These are phyloP conservation scores for Plasmodium knowlesi DNA, from an alignment of 169 alveolate genomes.

Conservation along the genomic window DNA sequence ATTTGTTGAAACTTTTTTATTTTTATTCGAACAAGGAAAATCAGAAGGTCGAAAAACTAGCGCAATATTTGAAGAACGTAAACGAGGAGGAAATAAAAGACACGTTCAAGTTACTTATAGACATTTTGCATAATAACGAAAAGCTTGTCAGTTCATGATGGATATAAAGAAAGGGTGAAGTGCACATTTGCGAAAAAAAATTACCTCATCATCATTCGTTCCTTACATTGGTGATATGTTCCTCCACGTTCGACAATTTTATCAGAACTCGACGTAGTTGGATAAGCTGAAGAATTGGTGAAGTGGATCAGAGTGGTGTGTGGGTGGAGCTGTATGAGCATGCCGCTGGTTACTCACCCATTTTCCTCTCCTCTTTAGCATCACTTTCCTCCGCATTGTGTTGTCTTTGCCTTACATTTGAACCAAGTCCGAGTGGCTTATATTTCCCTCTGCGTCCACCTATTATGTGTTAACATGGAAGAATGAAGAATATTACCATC, in stretches of 20 bases:
- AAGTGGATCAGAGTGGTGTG: not conserved
- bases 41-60: conserved; percentile 12
- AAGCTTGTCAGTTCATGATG: not conserved
- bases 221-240: not conserved
- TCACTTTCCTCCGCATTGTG: not conserved
- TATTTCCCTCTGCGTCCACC: conserved; percentile 41
- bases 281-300: conserved; percentile 17
- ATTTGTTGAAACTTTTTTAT: conserved; percentile 56
- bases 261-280: conserved; percentile 22
- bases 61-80: conserved; percentile 8
- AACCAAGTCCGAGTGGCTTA: conserved; percentile 36
- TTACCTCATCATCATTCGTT: not conserved
- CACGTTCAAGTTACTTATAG: conserved; percentile 33
- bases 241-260: not conserved
- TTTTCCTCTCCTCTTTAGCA: not conserved
- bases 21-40: conserved; percentile 38
- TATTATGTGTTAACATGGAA: not conserved
- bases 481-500: not conserved
- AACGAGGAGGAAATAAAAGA: conserved; percentile 43
- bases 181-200: not conserved
- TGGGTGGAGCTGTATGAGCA: not conserved
- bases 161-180: not conserved
- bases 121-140: conserved; percentile 34
- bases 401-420: conserved; percentile 22
- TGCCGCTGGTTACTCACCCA: not conserved